These are phyloP conservation scores for Cryphonectria nitschkei DNA, from an alignment of 2,329 filamentous ascomycete genomes.

Conservation along the genomic window DNA sequence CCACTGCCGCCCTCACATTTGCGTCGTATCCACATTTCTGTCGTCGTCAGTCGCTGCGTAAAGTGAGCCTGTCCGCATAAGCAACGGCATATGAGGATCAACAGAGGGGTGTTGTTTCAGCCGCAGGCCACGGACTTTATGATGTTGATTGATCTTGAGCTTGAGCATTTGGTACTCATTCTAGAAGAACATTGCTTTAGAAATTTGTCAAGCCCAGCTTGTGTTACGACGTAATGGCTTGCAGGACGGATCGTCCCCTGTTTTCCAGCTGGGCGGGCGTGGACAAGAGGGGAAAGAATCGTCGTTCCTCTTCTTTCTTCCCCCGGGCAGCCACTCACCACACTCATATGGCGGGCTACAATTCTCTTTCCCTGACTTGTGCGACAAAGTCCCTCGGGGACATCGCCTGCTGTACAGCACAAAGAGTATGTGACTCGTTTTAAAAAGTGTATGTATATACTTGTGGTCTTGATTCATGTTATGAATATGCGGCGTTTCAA, in stretches of 20 bases:
- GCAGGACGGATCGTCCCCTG: background rate
- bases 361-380: too few relatives aligned
- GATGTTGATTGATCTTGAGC: background rate
- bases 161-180: background rate
- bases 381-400: too few relatives aligned
- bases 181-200: background rate
- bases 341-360: background rate
- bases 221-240: background rate
- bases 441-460: background rate
- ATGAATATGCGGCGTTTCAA: background rate
- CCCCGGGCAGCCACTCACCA: background rate
- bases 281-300: background rate
- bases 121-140: background rate
- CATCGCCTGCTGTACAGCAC: background rate
- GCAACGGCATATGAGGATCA: slow-evolving; percentile 10
- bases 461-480: background rate
- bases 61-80: background rate
- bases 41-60: slow-evolving; percentile 13
- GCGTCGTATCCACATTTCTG: background rate
- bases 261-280: background rate
- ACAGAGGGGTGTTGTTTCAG: slow-evolving; percentile 6
- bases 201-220: background rate
- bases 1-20: background rate
- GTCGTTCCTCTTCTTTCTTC: background rate
- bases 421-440: background rate